phyloP scores from a whole-genome alignment of 2,329 filamentous ascomycete genomes.

The Pseudopyricularia javanii region DNA sequence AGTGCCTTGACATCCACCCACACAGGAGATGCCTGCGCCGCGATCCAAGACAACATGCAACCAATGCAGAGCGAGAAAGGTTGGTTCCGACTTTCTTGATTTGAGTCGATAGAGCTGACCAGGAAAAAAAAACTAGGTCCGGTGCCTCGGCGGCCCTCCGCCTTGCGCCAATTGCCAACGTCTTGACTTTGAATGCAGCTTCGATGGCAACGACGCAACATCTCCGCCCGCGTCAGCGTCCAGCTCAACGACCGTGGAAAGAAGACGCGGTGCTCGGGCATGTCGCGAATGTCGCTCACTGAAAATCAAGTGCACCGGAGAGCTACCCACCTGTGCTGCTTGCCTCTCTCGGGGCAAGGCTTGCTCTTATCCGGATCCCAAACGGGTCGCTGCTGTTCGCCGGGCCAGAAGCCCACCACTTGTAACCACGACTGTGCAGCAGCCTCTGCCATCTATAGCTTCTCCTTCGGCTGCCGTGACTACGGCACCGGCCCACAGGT shows the following conservation, averaged over 20 bases:
- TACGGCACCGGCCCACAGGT: neutral
- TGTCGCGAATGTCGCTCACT: neutral
- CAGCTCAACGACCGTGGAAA: neutral
- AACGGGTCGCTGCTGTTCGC: neutral
- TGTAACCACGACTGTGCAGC: neutral
- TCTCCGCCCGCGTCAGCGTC: neutral
- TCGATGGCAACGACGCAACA: neutral
- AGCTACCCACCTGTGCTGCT: neutral
- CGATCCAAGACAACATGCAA: neutral
- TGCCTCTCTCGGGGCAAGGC: neutral
- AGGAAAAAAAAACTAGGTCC: neutral
- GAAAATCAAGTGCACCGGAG: neutral
- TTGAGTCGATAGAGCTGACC: neutral
- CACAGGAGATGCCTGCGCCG: neutral
- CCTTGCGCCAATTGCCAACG: neutral
- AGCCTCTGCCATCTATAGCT: neutral
- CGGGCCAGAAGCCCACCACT: neutral
- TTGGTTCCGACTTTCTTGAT: neutral
- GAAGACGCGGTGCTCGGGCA: neutral
- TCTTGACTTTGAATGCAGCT: neutral
- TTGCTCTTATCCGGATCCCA: neutral
- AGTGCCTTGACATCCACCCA: no score
- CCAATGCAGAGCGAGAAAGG: neutral
- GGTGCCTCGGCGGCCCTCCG: neutral
- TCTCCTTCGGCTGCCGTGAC: neutral